Evolutionary conservation across 306 rosid genomes (phyloP).

Genomic region (Sicyos baderoa): DNA sequence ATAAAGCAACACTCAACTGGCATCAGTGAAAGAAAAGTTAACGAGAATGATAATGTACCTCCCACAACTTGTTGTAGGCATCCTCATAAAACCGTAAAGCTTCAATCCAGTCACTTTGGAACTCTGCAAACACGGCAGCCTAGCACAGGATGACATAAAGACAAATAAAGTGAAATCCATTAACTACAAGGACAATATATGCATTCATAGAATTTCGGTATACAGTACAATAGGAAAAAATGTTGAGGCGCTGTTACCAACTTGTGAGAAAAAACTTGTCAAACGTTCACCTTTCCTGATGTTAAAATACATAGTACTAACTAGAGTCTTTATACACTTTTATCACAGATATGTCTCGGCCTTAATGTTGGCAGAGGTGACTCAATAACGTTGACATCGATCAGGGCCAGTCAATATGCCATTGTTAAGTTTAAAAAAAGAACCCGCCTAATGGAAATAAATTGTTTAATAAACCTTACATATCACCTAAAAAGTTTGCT

Average conservation of each 20-base stretch:
- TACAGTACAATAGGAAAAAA: background rate
- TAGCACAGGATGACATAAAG: slow-evolving; percentile 39
- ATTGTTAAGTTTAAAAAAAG: background rate
- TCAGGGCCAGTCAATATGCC: background rate
- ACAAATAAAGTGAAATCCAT: slow-evolving; percentile 29
- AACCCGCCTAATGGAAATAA: background rate
- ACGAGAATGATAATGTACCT: slow-evolving; percentile 38
- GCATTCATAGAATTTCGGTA: background rate
- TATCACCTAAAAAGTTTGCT: background rate
- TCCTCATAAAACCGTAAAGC: slow-evolving; percentile 86
- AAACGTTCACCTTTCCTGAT: background rate
- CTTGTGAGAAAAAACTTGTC: background rate
- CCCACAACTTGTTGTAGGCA: slow-evolving; percentile 74
- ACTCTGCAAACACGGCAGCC: slow-evolving; percentile 97
- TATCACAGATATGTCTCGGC: background rate
- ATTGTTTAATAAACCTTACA: background rate
- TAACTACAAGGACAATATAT: background rate
- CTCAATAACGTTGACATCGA: background rate
- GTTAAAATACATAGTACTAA: background rate
- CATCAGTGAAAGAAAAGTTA: background rate
- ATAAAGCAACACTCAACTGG: background rate
- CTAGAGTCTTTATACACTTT: background rate
- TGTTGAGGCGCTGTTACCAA: background rate
- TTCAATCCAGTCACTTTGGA: slow-evolving; percentile 84
- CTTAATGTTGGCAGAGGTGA: background rate